These are phyloP conservation scores for Boechera retrofracta DNA, from an alignment of 345 rosid genomes.

Conservation along the genomic window DNA sequence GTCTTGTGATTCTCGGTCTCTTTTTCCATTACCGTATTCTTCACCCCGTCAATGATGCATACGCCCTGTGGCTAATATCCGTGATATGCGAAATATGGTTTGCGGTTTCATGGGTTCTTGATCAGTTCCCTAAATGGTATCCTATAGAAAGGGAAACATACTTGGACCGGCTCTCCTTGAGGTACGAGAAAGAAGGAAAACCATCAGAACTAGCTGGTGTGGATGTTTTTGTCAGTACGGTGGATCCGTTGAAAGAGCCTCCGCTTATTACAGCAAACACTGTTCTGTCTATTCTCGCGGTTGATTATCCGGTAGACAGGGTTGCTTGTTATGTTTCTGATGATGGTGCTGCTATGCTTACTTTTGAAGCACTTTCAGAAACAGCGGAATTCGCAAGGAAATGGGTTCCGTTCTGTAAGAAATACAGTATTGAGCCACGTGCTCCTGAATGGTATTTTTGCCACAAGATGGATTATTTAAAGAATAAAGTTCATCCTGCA, in stretches of 20 bases:
- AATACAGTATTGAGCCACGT: conserved; percentile 76
- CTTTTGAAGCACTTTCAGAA: conserved; percentile 92
- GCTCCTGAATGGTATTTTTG: conserved; percentile 95
- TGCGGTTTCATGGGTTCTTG: conserved; percentile 93
- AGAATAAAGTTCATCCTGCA: conserved; percentile 69
- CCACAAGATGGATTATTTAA: conserved; percentile 77
- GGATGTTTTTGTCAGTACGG: conserved; percentile 78
- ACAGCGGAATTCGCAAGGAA: conserved; percentile 89
- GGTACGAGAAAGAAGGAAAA: conserved; percentile 45
- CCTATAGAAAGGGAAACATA: conserved; percentile 87
- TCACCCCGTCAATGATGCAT: conserved; percentile 87
- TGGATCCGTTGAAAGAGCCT: conserved; percentile 93
- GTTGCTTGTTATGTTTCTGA: conserved; percentile 95
- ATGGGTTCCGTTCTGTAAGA: conserved; percentile 97
- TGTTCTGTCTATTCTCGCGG: conserved; percentile 88
- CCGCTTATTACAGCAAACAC: conserved; percentile 96
- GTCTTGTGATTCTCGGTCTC: conserved; percentile 74
- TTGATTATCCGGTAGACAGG: conserved; percentile 83
- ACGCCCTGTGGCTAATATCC: conserved; percentile 77
- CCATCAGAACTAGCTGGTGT: too few relatives aligned
- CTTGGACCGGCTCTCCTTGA: conserved; percentile 75
- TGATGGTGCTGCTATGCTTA: conserved; percentile 98
- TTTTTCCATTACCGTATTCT: conserved; percentile 89
- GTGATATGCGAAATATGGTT: conserved; percentile 95
- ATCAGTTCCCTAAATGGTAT: conserved; percentile 90